Evolutionary conservation across 2,329 filamentous ascomycete genomes (phyloP), one percentile per base, ranked within the genome.

Genomic region (Hirsutella minnesotensis): DNA sequence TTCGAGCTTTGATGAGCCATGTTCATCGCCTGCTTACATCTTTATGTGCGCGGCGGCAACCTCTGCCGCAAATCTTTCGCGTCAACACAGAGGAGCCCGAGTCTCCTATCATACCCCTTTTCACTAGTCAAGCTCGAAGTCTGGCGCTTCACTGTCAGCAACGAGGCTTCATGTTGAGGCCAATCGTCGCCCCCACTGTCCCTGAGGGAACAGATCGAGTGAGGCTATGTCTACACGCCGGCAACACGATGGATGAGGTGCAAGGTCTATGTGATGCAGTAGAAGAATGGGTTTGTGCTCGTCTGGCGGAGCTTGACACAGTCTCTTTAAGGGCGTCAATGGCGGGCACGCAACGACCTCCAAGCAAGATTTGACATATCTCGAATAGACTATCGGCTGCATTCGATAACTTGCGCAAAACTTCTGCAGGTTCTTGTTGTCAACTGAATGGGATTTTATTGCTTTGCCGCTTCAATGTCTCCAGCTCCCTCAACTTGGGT

Each of bases 171-270:
- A 64, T 80, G 36, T 74, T 84, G 0, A 68, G 81, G 2, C 70
- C 80, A 0, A 83, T 86, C 15, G 77, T 85, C 45, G 68, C 79
- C 1, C 82, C 82, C 0, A 86, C 81, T 0, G 80, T 86, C 2
- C 78, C 80, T 0, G 58, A 55, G 2, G 80, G 81, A 0, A 73
- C 65, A 5, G 78, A 84, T 54, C 65, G 82, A 10, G 73, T 86
- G 1, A 64, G 82, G 9, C 65, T 86, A 0, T 85, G 81, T 56
- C 56, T 86, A 3, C 82, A 86, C 58, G 77, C 80, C 0, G 76
- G 72, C 0, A 86, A 86, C 47, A 79, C 74, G 0, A 46, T 62
- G 7, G 60, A 64, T 4, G 68, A 86, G 45, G 65, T 84, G 1
- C 67, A 79, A 5, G 66, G 63, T 0, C 55, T 85, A 19, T 64